These are phyloP conservation scores for Earliella scabrosa DNA, from an alignment of 1,284 basidiomycete species.

Conservation along the genomic window DNA sequence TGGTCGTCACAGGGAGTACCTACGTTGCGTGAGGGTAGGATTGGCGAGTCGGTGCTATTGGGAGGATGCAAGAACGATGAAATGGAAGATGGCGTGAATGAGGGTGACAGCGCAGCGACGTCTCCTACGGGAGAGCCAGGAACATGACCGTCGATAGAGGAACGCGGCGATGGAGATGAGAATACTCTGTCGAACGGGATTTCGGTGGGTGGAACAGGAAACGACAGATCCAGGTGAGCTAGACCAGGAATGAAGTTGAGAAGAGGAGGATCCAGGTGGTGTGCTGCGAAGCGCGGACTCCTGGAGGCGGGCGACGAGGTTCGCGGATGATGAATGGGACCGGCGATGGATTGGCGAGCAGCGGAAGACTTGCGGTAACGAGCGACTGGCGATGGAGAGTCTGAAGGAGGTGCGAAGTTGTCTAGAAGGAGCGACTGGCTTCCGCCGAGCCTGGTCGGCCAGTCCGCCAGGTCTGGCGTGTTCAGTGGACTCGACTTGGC, in stretches of 20 bases:
- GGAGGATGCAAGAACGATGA: conserved; percentile 9
- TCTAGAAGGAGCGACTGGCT: conserved; percentile 2
- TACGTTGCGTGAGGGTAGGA: conserved; percentile 27
- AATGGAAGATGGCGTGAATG: conserved; percentile 1
- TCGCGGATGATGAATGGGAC: neutral
- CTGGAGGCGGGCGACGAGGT: conserved; percentile 1
- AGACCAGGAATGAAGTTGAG: conserved; percentile 24
- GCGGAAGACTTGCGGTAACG: conserved; percentile 1
- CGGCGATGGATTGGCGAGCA: neutral
- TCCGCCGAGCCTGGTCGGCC: conserved; percentile 8
- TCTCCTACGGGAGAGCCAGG: neutral
- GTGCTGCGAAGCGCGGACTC: conserved; percentile 12
- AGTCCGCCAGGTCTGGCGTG: conserved; percentile 19
- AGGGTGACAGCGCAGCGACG: neutral
- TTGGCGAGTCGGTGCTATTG: conserved; percentile 29
- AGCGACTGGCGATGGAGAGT: neutral
- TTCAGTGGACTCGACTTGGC: conserved; percentile 19
- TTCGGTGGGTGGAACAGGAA: conserved; percentile 13
- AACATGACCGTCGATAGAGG: too few species aligned
- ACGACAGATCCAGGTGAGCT: conserved; percentile 24
- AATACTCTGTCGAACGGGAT: conserved; percentile 15
- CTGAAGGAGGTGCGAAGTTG: neutral
- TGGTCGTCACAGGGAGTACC: neutral
- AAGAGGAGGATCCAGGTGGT: conserved; percentile 26
- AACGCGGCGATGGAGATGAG: neutral